These are phyloP conservation scores for Silene uniflora DNA, from an alignment of 148 eudicot species.

Conservation along the genomic window DNA sequence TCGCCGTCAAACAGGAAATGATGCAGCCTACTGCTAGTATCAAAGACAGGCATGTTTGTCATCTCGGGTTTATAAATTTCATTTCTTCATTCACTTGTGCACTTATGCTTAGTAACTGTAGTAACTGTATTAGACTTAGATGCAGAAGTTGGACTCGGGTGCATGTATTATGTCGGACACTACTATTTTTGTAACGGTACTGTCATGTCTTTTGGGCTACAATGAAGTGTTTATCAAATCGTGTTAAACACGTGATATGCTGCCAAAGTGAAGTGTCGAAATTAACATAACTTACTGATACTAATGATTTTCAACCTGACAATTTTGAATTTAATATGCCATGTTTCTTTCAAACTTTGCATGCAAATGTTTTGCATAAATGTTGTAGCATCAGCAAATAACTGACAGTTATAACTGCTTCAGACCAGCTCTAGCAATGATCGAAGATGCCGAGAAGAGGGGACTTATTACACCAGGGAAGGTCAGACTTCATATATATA, in stretches of 20 bases:
- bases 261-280: too few relatives aligned
- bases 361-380: background rate
- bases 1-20: constrained; percentile 96
- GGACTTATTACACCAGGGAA: constrained; percentile 77
- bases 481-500: constrained; percentile 33
- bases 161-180: too few relatives aligned
- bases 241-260: too few relatives aligned
- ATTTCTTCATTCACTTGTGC: too few relatives aligned
- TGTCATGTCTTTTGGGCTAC: too few relatives aligned
- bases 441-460: constrained; percentile 87
- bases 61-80: too few relatives aligned
- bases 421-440: constrained; percentile 87
- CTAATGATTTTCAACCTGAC: background rate
- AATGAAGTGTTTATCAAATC: background rate
- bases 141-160: too few relatives aligned
- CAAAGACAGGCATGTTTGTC: constrained; percentile 67
- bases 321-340: background rate
- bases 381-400: background rate
- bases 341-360: background rate
- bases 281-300: background rate
- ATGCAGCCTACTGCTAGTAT: constrained; percentile 92
- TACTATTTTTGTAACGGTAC: too few relatives aligned
- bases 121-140: too few relatives aligned
- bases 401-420: constrained; percentile 1
- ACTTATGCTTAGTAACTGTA: too few relatives aligned